phyloP scores from a whole-genome alignment of 1,284 basidiomycete genomes.

The Ustilago xerochloae region DNA sequence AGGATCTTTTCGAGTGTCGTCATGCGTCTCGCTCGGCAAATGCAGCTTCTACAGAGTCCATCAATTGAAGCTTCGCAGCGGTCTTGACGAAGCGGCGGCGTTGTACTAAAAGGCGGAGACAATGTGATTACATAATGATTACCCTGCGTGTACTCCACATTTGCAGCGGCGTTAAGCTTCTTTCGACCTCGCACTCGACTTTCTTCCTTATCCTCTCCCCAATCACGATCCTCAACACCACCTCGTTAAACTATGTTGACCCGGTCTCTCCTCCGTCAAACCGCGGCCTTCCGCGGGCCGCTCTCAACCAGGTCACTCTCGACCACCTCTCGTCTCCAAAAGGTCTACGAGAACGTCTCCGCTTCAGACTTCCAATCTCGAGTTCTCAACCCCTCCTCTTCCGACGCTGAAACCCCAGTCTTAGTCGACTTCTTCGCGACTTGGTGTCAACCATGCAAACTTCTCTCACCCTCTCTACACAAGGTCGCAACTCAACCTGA shows the following conservation, averaged over 20 bases:
- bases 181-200: not conserved
- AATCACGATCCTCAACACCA: not conserved
- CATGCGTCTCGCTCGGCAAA: not conserved
- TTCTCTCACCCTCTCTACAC: slow-evolving; percentile 52
- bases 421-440: slow-evolving; percentile 60
- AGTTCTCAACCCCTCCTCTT: slow-evolving; percentile 15
- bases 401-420: slow-evolving; percentile 28
- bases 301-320: not conserved
- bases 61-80: too few species aligned
- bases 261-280: not conserved
- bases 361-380: slow-evolving; percentile 16
- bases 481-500: slow-evolving; percentile 40
- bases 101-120: not conserved
- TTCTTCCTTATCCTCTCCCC: not conserved
- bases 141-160: not conserved
- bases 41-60: too few species aligned
- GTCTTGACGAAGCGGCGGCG: too few species aligned
- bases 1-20: too few species aligned
- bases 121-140: slow-evolving; percentile 9
- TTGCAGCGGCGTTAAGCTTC: not conserved
- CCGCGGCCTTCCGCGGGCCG: not conserved
- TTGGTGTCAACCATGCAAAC: slow-evolving; percentile 62
- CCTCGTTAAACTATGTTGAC: not conserved
- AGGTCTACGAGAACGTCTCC: slow-evolving; percentile 33
- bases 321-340: not conserved